Evolutionary conservation across 148 eudicot genomes (phyloP), one percentile per base, ranked within the genome.

Genomic region (Amaranthus hypochondriacus): DNA sequence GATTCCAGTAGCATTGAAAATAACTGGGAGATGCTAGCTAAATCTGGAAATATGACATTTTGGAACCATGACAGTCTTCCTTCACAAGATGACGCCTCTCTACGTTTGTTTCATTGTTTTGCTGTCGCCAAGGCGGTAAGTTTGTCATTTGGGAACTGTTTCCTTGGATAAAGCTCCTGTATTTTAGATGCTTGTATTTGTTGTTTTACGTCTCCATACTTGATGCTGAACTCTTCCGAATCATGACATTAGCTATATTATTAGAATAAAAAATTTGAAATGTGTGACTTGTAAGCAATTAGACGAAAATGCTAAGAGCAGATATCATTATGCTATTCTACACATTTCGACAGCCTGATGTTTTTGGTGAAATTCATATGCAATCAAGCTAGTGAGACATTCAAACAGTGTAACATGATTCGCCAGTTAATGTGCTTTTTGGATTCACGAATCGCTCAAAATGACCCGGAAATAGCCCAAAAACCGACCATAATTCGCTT

Each of bases 41-140:
- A 87, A 68, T 88, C 84, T 77, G 72, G 83, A 58, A 82, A 73
- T 21, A 75, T 95, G 48, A 85, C 94, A 71, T 79, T 87, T 21
- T 95, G 99, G 99, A 95, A 95, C 79, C 97, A 92, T 79, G 99
- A 95, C 57, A 81, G 68, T 73, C 86, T 89, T 72, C 99, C 97
- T 56, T 95, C 99, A 5, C 85, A 89, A 79, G 94, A 95, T 66
- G 96, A 95, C 80, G 83, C 92, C 53, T 86, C 78, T 71, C 56
- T 86, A 80, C 99, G 99, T 61, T 73, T 90, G 63, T 89, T 95
- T 77, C 99, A 95, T 75, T 86, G 84, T 88, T 84, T 95, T 83
- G 63, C 96, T 76, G 89, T 90, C 75, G 88, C 99, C 43, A 84
- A 90, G 70, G 96, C 96, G 13, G 97, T 95, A 86, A 88, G 97